Percentiles rank a stretch among this genome's conserved stretches.
Conservation (phyloP, 148 eudicot genomes). For the Drosera capensis region DNA sequence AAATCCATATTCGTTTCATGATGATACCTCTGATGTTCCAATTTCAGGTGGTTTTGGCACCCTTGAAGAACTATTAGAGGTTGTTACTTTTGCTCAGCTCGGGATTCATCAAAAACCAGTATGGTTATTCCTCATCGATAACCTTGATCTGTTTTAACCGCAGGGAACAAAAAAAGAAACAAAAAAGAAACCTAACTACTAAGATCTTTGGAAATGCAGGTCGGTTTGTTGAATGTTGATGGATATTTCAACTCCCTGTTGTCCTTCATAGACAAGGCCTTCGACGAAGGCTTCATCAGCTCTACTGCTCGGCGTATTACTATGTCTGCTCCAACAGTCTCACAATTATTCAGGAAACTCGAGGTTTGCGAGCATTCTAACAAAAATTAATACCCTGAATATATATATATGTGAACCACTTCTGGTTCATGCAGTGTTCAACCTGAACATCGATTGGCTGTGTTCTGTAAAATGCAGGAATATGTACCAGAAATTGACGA, state of each 20-base stretch:
- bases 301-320: slow-evolving; percentile 73
- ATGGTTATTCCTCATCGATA: too few relatives aligned
- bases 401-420: too few relatives aligned
- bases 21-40: background rate
- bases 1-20: background rate
- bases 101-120: slow-evolving; percentile 89
- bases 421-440: too few relatives aligned
- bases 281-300: slow-evolving; percentile 95
- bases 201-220: too few relatives aligned
- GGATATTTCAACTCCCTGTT: slow-evolving; percentile 80
- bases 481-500: slow-evolving; percentile 75
- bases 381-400: too few relatives aligned
- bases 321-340: slow-evolving; percentile 80
- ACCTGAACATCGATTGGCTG: background rate
- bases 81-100: slow-evolving; percentile 78
- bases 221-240: slow-evolving; percentile 85
- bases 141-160: too few relatives aligned
- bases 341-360: slow-evolving; percentile 62
- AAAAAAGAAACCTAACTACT: too few relatives aligned
- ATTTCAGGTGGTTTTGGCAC: slow-evolving; percentile 75
- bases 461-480: slow-evolving; percentile 27
- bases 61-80: slow-evolving; percentile 69
- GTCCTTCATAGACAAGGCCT: slow-evolving; percentile 89
- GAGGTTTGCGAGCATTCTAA: too few relatives aligned
- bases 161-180: too few relatives aligned